These are phyloP conservation scores for Collybia sordida DNA, from an alignment of 768 basidiomycete species.

Conservation along the genomic window DNA sequence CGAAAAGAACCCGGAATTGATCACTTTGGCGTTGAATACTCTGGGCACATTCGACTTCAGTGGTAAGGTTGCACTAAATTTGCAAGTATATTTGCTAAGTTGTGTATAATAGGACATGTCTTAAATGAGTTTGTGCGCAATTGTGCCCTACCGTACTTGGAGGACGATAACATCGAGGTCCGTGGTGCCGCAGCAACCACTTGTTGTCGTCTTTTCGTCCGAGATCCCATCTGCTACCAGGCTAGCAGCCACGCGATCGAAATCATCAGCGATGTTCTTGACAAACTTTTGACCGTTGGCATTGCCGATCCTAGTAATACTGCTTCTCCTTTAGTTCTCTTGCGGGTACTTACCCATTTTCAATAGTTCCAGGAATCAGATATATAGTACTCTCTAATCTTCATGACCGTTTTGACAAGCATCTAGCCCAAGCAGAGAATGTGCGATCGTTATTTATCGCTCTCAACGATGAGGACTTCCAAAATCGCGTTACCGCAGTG, in stretches of 20 bases:
- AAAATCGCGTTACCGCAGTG: conserved; percentile 91
- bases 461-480: conserved; percentile 94
- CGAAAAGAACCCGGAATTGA: conserved; percentile 65
- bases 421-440: conserved; percentile 96
- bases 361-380: conserved; percentile 76
- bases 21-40: conserved; percentile 83
- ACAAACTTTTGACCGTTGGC: conserved; percentile 92
- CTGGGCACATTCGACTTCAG: conserved; percentile 94
- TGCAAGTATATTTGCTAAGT: conserved; percentile 2
- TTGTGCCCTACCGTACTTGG: conserved; percentile 90
- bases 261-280: conserved; percentile 96
- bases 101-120: conserved; percentile 64
- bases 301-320: conserved; percentile 89
- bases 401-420: conserved; percentile 93
- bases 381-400: conserved; percentile 83
- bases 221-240: conserved; percentile 95
- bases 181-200: conserved; percentile 88
- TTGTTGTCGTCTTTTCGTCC: conserved; percentile 88
- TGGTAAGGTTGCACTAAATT: conserved; percentile 43
- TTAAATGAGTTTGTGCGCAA: conserved; percentile 94
- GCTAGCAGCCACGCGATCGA: conserved; percentile 95
- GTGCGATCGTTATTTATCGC: conserved; percentile 98
- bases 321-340: background rate
- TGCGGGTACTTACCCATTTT: conserved; percentile 3
- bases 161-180: conserved; percentile 87